These are phyloP conservation scores for Mayamaea pseudoterrestris DNA, from an alignment of 108 stramenopile genomes.

Conservation along the genomic window DNA sequence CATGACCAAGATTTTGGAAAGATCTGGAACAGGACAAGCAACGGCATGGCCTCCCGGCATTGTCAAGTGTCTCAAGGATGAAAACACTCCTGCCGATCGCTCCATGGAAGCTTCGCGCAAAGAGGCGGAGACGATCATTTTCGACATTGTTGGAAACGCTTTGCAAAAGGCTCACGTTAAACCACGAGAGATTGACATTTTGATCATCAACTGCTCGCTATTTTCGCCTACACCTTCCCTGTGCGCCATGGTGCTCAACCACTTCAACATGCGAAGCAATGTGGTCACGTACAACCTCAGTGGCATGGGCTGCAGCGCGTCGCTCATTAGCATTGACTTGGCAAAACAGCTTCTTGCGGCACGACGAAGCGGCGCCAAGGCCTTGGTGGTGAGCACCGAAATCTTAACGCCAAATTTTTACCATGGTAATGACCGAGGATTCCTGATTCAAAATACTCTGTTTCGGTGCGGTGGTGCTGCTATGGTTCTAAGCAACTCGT, in stretches of 20 bases:
- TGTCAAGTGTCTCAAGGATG: conserved; percentile 49
- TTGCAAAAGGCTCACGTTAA: conserved; percentile 79
- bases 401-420: conserved; percentile 96
- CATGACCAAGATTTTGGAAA: conserved; percentile 80
- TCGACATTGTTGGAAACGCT: conserved; percentile 83
- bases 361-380: conserved; percentile 53
- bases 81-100: conserved; percentile 44
- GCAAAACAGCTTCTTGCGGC: conserved; percentile 78
- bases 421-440: conserved; percentile 90
- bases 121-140: conserved; percentile 92
- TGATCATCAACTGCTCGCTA: conserved; percentile 95
- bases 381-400: conserved; percentile 93
- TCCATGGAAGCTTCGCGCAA: conserved; percentile 82
- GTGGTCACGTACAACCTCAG: conserved; percentile 85
- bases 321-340: conserved; percentile 85
- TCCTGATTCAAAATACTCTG: conserved; percentile 94
- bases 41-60: conserved; percentile 99
- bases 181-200: conserved; percentile 87
- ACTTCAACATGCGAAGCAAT: conserved; percentile 87
- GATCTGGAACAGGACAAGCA: conserved; percentile 85
- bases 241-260: conserved; percentile 91
- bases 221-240: conserved; percentile 96
- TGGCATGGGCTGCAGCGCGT: conserved; percentile 97
- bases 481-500: conserved; percentile 88
- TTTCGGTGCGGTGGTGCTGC: conserved; percentile 98